Evolutionary conservation across 2,329 filamentous ascomycete genomes (phyloP), one percentile per base, ranked within the genome.

Genomic region (Byssochlamys sp.): DNA sequence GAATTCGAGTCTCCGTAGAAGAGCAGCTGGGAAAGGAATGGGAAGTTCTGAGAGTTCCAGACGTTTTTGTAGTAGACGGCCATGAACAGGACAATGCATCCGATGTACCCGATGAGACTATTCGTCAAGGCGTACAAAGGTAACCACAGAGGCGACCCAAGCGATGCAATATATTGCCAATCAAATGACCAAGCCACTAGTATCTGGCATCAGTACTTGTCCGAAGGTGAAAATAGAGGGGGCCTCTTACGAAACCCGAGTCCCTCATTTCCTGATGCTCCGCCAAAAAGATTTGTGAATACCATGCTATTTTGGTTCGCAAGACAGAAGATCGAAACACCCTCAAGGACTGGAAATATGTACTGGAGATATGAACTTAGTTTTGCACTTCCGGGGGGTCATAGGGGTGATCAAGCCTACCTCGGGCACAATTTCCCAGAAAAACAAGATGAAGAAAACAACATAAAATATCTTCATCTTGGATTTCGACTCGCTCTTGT

Each of bases 251-350:
- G 66, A 11, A 77, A 65, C 1, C 77, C 77, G 1, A 79, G 63
- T 10, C 76, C 77, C 60, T 79, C 76, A 58, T 79, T 77, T 3
- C 73, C 74, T 45, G 68, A 70, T 1, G 77, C 68, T n/a, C 78
- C 79, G 3, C 78, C 78, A 59, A 81, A 80, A n/a, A 80, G 64
- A 48, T 77, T 77, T 24, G 77, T 79, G 54, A 80, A 77, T 4
- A 77, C 65, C 0, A 73, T 60, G 55, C 65, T 78, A 45, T 75
- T 66, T 35, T 73, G 70, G 11, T 76, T 72, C 0, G 77, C 74
- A 3, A 80, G 70, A 60, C 78, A 81, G 55, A 79, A 77, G 27
- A 81, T 67, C 6, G 66, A 71, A 14, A 77, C 61, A 19, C 73
- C 74, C 9, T 70, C 74, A 4, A 80, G 65, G 3, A 76, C 58